Evolutionary conservation across 2,329 filamentous ascomycete species (phyloP), one percentile per base, ranked within the genome.

Genomic region (Arthroderma sp.): DNA sequence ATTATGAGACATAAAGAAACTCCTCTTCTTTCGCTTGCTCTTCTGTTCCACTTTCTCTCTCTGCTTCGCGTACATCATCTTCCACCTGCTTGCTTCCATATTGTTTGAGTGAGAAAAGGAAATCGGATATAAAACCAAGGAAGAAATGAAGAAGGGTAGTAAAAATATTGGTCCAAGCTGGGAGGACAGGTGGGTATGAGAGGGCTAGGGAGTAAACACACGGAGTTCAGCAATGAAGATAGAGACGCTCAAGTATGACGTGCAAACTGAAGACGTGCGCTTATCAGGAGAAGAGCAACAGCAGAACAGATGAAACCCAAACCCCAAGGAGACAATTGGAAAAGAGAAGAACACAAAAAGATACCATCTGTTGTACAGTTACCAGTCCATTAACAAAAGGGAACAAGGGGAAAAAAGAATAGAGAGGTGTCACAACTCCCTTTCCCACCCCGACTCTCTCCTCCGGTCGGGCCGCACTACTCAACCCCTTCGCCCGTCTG

Each of bases 371-470:
- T 51, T 51, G 47, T 51, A 51, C 47, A 51, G 28, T 51, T 23
- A 47, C 41, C 41, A 51, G 33, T 33, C 25, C 17, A 33, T 51
- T 15, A 33, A 51, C 47, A 31, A 33, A 51, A 51, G 9, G 11
- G 39, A 38, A 47, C 35, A 56, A 54, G 57, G 56, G 61, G 54
- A 59, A 47, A 53, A 52, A 59, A 56, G 59, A 58, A 61, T 57
- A 59, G 56, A 58, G 62, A 57, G 56, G 62, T 60, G 60, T 59
- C n/a, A 19, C n/a, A 31, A 13, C 9, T 35, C 47, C 25, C 47
- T 23, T 47, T 47, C 23, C 41, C 25, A 19, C 19, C 15, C 21
- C 41, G 19, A 47, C 41, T 47, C 21, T 11, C n/a, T 33, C 25
- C n/a, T 33, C 25, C 15, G 23, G 28, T n/a, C 47, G 47, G 28